Percentiles rank a stretch among this genome's conserved stretches.
Conservation (phyloP, 371 early-diverging fungal genomes). For the Globomyces sp. region DNA sequence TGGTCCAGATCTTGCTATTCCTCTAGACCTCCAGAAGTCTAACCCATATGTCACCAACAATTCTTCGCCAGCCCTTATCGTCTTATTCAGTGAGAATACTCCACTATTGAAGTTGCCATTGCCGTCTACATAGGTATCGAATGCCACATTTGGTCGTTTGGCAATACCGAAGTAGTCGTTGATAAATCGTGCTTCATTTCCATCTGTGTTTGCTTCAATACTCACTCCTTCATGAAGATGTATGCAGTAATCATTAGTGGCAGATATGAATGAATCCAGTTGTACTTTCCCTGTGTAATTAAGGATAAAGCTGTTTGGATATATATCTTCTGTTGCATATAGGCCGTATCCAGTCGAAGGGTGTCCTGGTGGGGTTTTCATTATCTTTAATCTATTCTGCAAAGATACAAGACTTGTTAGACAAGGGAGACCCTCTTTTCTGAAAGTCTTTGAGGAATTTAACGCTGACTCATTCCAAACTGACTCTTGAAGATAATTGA, state of each 20-base stretch:
- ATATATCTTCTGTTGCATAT: neutral
- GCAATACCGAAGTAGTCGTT: slow-evolving; percentile 5
- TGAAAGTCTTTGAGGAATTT: too few species aligned
- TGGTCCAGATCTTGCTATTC: neutral
- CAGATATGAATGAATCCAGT: neutral
- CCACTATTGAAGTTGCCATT: neutral
- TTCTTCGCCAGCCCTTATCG: neutral
- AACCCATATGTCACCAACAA: slow-evolving; percentile 4
- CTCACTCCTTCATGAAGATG: neutral
- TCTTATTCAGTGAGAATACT: neutral
- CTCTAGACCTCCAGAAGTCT: slow-evolving; percentile 12
- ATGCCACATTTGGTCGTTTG: slow-evolving; percentile 3
- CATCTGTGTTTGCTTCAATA: slow-evolving; percentile 3
- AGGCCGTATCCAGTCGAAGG: slow-evolving; percentile 9
- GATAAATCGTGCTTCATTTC: slow-evolving; percentile 5
- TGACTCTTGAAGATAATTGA: too few species aligned
- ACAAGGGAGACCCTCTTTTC: too few species aligned
- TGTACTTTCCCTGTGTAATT: slow-evolving; percentile 3
- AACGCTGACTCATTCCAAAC: too few species aligned
- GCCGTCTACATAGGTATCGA: neutral
- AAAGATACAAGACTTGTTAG: neutral
- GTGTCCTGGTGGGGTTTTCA: neutral
- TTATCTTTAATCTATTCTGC: neutral
- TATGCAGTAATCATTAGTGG: slow-evolving; percentile 6
- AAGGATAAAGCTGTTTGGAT: slow-evolving; percentile 2